These are phyloP conservation scores for Verbascum thapsus DNA, from an alignment of 257 asterid species.

Conservation along the genomic window DNA sequence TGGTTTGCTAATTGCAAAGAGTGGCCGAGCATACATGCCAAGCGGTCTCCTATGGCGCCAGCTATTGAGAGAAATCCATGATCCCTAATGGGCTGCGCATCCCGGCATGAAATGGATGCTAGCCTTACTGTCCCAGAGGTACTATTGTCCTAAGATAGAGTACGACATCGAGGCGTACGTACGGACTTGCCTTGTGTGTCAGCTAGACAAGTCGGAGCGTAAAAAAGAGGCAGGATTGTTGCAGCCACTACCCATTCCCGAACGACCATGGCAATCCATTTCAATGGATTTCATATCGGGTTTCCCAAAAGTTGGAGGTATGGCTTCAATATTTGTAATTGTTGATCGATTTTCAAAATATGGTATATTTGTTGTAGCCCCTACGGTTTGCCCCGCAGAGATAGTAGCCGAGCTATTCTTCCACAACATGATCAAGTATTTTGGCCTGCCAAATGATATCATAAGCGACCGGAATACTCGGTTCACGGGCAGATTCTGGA, in stretches of 20 bases:
- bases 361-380: neutral
- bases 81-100: neutral
- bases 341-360: neutral
- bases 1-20: too few relatives aligned
- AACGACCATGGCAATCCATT: too few relatives aligned
- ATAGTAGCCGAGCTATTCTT: neutral
- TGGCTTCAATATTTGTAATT: too few relatives aligned
- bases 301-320: too few relatives aligned
- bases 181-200: too few relatives aligned
- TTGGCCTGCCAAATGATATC: neutral
- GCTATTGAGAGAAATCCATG: neutral
- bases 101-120: neutral
- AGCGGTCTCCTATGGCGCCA: neutral
- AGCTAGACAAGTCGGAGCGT: too few relatives aligned
- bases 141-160: too few relatives aligned
- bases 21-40: neutral
- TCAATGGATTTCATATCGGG: neutral
- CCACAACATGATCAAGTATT: neutral
- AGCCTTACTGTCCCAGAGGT: too few relatives aligned
- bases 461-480: neutral
- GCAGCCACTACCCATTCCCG: too few relatives aligned
- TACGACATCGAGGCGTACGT: too few relatives aligned
- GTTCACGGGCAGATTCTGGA: neutral
- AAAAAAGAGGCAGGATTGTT: too few relatives aligned
- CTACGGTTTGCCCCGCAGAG: neutral